Base-by-base conservation (phyloP, 2,329 filamentous ascomycete species). In the Ambrosiella beaveri region DNA sequence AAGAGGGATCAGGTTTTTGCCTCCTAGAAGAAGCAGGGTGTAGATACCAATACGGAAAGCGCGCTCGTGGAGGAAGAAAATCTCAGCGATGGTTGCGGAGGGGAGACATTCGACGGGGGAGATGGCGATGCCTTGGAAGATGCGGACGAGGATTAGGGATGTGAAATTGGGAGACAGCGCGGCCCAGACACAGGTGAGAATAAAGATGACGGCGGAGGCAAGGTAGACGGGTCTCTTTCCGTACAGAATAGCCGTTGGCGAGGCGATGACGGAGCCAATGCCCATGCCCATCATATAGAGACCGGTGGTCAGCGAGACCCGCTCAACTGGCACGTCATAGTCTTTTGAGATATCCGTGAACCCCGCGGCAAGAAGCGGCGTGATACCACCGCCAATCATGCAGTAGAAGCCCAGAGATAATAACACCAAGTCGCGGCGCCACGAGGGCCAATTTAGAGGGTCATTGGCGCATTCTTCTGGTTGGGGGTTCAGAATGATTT, bases 281-380 rank as follows among this genome's bases (percentile, higher is more conserved):
- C 90, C 91, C 44, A 97, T 73, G 0, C 93, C 93, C 79, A 95
- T 77, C 90, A 97, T 96, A 71, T 88, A 96, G 12, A 96, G 72
- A 0, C 90, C 90, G 0, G 90, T 95, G 0, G 91, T 97, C 59
- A 95, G 75, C 1, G 91, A 84, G 3, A 96, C 88, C 56, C 78
- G 71, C 37, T 88, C 79, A 13, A 86, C 80, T 0, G 79, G 75
- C 19, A 95, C 79, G 61, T 77, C 61, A 66, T 85, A 78, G 45
- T 77, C 75, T 0, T 75, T 62, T 1, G 89, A 84, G 11, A 97
- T 85, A 49, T 94, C 74, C 38, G 82, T 83, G 72, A 96, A 97
- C 11, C 89, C 91, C 8, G 93, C 91, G 0, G 91, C 90, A 15
- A 97, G 76, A 37, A 96, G 74, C 0, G 93, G 86, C 0, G 90